phyloP scores from a whole-genome alignment of 345 rosid genomes.

The thale cress (Arabidopsis thaliana) region DNA sequence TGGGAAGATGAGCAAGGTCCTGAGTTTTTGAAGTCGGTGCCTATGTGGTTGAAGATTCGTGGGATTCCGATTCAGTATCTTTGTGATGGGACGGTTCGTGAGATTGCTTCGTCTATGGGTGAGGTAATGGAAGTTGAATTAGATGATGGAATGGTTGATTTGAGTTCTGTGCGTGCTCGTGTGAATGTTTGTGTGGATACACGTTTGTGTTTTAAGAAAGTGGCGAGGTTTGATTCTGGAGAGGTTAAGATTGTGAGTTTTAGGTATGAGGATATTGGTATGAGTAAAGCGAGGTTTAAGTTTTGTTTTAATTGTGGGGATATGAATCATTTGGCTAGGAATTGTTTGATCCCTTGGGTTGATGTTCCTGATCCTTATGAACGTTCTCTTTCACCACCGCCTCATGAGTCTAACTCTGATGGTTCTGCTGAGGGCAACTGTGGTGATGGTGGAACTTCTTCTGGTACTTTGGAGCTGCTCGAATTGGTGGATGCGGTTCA shows the following conservation, averaged over 20 bases:
- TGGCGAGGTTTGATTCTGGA: slow-evolving; percentile 19
- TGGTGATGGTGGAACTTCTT: neutral
- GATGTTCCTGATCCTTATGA: slow-evolving; percentile 42
- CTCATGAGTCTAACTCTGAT: slow-evolving; percentile 3
- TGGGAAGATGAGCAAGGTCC: slow-evolving; percentile 32
- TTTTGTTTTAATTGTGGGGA: slow-evolving; percentile 23
- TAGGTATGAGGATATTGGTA: slow-evolving; percentile 23
- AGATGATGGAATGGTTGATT: slow-evolving; percentile 2
- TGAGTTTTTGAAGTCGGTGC: neutral
- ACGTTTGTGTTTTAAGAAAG: slow-evolving; percentile 27
- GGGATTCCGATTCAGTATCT: slow-evolving; percentile 25
- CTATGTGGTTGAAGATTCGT: slow-evolving; percentile 27
- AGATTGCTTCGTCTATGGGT: slow-evolving; percentile 27
- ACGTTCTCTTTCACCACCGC: slow-evolving; percentile 22
- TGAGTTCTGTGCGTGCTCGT: slow-evolving; percentile 17
- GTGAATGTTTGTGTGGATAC: slow-evolving; percentile 12
- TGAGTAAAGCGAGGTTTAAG: neutral
- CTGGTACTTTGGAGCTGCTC: neutral
- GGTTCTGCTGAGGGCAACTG: slow-evolving; percentile 6
- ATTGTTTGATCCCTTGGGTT: slow-evolving; percentile 14
- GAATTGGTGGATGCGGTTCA: slow-evolving; percentile 5
- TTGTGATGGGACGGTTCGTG: slow-evolving; percentile 15
- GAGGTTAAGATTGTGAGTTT: slow-evolving; percentile 26
- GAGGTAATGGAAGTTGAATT: slow-evolving; percentile 6
- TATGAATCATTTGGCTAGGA: slow-evolving; percentile 18